Evolutionary conservation across 2,329 filamentous ascomycete species (phyloP), one percentile per base, ranked within the genome.

Genomic region (Acrocalymma vagum): DNA sequence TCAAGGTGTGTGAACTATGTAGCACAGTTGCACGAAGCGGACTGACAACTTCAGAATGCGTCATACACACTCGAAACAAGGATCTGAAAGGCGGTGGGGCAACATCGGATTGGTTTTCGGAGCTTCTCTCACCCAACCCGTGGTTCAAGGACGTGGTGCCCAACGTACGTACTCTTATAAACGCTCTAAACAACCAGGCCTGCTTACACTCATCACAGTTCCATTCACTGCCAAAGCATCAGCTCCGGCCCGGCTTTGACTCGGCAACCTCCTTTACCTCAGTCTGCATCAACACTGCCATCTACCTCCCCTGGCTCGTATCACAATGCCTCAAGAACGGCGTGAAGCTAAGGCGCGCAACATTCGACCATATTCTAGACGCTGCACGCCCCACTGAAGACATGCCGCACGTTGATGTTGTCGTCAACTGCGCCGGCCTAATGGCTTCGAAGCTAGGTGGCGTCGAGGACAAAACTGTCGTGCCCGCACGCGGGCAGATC

Each of bases 41-140:
- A 17, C 29, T 30, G 9, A 30, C 29, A 15, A 17, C 29, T 17
- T 30, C 20, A 17, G 20, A 14, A 30, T 30, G 17, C 14, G 29
- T 30, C 29, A 30, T 14, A 30, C 29, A 30, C 29, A 30, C 29
- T 30, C 20, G 17, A 30, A 14, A 30, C 29, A 18, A 30, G 29
- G 29, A 14, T 14, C 29, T n/a, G n/a, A 30, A 30, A 16, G 29
- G 20, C 29, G 17, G 29, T 30, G 29, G 17, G 29, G 20, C 29
- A 17, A 8, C 15, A 30, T 17, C 17, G 10, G 14, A 14, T 30
- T 17, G 20, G 29, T 30, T 17, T 17, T 30, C 14, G 14, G 29
- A 18, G 20, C 29, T 30, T 14, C 29, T 17, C 15, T 30, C 29
- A 17, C 29, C 29, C 17, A 17, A 30, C 6, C 29, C 29, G 20